These are phyloP conservation scores for Blastocystis sp. DNA, from an alignment of 352 stramenopile species.

Conservation along the genomic window DNA sequence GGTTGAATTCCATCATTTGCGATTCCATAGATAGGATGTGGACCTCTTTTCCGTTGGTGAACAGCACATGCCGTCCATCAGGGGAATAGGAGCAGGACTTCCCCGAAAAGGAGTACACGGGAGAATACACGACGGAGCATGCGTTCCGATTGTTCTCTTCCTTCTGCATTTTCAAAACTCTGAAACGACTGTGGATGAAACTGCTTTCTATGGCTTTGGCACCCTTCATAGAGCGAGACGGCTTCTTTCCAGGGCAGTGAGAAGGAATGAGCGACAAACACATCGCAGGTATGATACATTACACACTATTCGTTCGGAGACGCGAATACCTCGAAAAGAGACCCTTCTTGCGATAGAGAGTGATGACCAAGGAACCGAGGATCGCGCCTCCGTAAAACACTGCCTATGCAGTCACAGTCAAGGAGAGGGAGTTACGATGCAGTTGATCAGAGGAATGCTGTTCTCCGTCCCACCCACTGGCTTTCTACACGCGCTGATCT, in stretches of 20 bases:
- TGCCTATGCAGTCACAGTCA: neutral
- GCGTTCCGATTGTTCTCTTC: neutral
- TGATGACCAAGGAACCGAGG: slow-evolving; percentile 33
- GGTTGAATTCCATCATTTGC: slow-evolving; percentile 11
- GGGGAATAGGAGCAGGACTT: slow-evolving; percentile 54
- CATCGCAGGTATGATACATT: neutral
- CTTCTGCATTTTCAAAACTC: neutral
- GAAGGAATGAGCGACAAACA: neutral
- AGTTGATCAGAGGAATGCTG: slow-evolving; percentile 1
- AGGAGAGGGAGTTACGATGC: neutral
- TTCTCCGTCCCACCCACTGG: neutral
- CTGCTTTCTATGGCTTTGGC: neutral
- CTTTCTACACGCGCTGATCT: slow-evolving; percentile 53
- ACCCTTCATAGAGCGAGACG: neutral
- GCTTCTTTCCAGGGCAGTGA: neutral
- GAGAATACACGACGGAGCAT: slow-evolving; percentile 31
- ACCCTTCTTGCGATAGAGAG: neutral
- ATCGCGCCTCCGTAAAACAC: slow-evolving; percentile 42
- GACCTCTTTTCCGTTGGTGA: slow-evolving; percentile 61
- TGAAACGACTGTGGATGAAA: slow-evolving; percentile 3
- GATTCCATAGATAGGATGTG: slow-evolving; percentile 1
- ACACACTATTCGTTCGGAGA: slow-evolving; percentile 19
- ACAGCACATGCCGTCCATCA: slow-evolving; percentile 49
- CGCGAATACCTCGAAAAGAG: neutral
- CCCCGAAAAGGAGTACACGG: slow-evolving; percentile 56